Conservation (phyloP, 108 stramenopile genomes). For the Heterococcus sp. region DNA sequence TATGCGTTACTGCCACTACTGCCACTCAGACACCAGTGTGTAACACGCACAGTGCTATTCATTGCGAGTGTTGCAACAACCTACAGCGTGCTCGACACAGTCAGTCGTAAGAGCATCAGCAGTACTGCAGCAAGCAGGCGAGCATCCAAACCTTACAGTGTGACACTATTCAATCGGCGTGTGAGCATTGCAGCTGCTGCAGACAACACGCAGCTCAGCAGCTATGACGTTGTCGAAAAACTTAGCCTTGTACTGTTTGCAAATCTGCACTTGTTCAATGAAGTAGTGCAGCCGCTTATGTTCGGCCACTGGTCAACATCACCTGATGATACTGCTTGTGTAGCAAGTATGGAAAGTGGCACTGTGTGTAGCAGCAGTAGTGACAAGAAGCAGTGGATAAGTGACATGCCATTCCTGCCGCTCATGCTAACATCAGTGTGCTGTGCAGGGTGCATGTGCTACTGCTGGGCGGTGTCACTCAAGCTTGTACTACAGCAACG, state of each 20-base stretch:
- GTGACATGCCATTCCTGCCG: constrained; percentile 39
- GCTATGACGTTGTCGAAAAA: not conserved
- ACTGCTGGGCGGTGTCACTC: constrained; percentile 10
- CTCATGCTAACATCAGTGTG: constrained; percentile 34
- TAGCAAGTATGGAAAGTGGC: not conserved
- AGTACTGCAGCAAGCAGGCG: constrained; percentile 4
- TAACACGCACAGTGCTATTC: not conserved
- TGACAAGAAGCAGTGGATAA: too few relatives aligned
- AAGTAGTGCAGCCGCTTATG: constrained; percentile 35
- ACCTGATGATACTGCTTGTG: too few relatives aligned
- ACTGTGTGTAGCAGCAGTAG: too few relatives aligned
- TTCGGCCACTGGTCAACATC: constrained; percentile 6
- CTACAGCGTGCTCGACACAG: not conserved
- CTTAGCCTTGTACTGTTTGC: constrained; percentile 1
- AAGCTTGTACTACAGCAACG: not conserved
- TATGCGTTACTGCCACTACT: constrained; percentile 30
- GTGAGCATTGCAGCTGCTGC: not conserved
- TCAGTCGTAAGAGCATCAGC: constrained; percentile 3
- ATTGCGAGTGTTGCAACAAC: not conserved
- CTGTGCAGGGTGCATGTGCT: constrained; percentile 19
- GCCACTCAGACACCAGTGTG: constrained; percentile 9
- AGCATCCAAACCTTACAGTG: not conserved
- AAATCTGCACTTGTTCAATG: constrained; percentile 1
- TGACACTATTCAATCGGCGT: not conserved
- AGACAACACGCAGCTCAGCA: not conserved